Base-by-base conservation (phyloP, 176 grass and related monocot species). In the Cenchrus purpureus region DNA sequence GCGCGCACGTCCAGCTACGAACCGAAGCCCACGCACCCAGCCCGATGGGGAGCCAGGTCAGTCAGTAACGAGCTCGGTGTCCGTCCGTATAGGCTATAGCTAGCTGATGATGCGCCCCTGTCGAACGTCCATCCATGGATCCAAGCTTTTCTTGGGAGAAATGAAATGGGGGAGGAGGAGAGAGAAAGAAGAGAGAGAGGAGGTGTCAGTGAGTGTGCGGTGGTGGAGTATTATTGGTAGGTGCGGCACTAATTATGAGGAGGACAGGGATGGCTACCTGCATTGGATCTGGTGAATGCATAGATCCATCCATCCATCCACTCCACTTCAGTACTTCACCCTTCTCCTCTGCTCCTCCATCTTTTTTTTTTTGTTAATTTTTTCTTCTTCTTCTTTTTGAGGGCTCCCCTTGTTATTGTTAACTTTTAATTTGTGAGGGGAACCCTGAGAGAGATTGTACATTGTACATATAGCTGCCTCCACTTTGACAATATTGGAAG, bases 241-340 rank as follows among this genome's bases (percentile, higher is more conserved):
- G 59, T 83, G 88, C 49, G 74, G 84, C 84, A 67, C 84, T 79
- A 87, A 87, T 90, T 90, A 83, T 83, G 84, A 90, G 88, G 88
- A 86, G 79, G 84, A 87, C 80, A 83, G 51, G 50, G 84, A 68
- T 79, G 88, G 74, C 73, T 79, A 83, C 88, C 84, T 79, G 84
- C 84, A 83, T 83, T 90, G 84, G 84, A 90, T 87, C 89, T 90
- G 80, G 68, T 83, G 88, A 79, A 82, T 43, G 49, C 78, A 78
- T 71, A 59, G 70, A 80, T 70, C 65, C 50, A 81, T 40, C 17
- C 56, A 86, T 80, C 74, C 56, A 67, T 29, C 31, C 56, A 67
- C 66, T 79, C 69, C 61, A 40, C 37, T 40, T 25, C 22, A 25
- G 22, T 25, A 25, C 22, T 25, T 40, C 37, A 68, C 17, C 2